Percentiles rank a stretch among this genome's conserved stretches.
phyloP scores from a whole-genome alignment of 73 alveolate genomes.

The Uronychia binucleata region DNA sequence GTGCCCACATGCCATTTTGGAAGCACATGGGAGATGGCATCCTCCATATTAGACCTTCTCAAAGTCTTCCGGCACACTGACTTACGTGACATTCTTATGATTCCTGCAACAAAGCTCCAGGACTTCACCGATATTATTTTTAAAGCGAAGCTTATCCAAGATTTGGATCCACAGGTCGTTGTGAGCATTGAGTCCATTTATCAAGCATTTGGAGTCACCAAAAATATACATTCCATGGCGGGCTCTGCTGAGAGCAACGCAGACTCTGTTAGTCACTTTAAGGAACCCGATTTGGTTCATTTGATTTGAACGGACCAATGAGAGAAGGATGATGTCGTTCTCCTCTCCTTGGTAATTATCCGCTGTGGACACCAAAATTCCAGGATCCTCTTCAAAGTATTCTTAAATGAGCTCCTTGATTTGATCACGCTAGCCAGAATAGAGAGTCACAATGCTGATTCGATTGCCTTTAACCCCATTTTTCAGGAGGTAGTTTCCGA shows the following conservation, averaged over 20 bases:
- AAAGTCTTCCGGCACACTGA: slow-evolving; percentile 41
- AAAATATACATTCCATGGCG: slow-evolving; percentile 75
- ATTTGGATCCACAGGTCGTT: slow-evolving; percentile 60
- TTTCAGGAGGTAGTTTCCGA: slow-evolving; percentile 68
- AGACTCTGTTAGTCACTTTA: slow-evolving; percentile 76
- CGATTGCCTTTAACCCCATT: slow-evolving; percentile 65
- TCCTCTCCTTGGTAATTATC: slow-evolving; percentile 89
- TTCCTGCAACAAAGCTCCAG: slow-evolving; percentile 52
- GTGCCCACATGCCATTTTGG: slow-evolving; percentile 74
- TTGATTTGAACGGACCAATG: slow-evolving; percentile 76
- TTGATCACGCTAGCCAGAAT: slow-evolving; percentile 61
- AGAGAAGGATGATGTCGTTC: slow-evolving; percentile 76
- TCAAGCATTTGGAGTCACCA: slow-evolving; percentile 62
- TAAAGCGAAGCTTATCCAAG: slow-evolving; percentile 29
- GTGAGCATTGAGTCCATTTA: not conserved
- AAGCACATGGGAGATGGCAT: slow-evolving; percentile 53
- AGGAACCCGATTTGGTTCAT: slow-evolving; percentile 72
- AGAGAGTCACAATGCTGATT: slow-evolving; percentile 80
- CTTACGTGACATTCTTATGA: slow-evolving; percentile 58
- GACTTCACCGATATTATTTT: slow-evolving; percentile 42
- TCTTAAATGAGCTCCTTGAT: slow-evolving; percentile 46
- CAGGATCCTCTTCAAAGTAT: slow-evolving; percentile 24
- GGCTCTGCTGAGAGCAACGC: slow-evolving; percentile 87
- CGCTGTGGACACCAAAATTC: slow-evolving; percentile 55
- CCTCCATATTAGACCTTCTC: slow-evolving; percentile 80